Evolutionary conservation across 345 rosid species (phyloP).

Genomic region (Arabis hirsuta): DNA sequence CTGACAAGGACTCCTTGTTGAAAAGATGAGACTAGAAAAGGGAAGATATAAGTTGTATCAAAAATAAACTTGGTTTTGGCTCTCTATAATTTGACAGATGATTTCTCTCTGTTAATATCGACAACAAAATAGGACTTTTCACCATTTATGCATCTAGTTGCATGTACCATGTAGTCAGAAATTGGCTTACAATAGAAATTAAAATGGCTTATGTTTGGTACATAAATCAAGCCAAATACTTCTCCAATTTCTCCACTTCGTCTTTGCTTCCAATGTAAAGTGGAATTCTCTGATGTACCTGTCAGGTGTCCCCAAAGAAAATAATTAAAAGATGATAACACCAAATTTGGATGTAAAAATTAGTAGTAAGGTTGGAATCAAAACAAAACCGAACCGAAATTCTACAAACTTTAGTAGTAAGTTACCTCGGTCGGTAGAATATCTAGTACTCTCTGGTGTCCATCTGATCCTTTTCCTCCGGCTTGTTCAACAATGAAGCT

Average conservation of each 20-base stretch:
- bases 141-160: constrained; percentile 31
- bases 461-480: constrained; percentile 98
- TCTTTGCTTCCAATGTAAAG: constrained; percentile 89
- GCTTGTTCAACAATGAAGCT: constrained; percentile 96
- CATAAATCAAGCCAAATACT: constrained; percentile 70
- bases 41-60: constrained; percentile 17
- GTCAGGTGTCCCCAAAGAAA: constrained; percentile 16
- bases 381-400: not conserved
- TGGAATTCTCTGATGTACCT: constrained; percentile 93
- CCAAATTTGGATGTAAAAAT: not conserved
- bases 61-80: constrained; percentile 16
- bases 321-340: not conserved
- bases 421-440: constrained; percentile 77
- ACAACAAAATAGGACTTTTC: constrained; percentile 32
- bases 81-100: constrained; percentile 1
- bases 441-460: constrained; percentile 78
- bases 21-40: no score
- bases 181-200: constrained; percentile 29
- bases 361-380: not conserved
- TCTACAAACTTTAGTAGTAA: not conserved
- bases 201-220: constrained; percentile 35
- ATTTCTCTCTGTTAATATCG: constrained; percentile 22
- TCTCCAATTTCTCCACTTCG: constrained; percentile 92
- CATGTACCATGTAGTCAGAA: constrained; percentile 27
- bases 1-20: no score